A percentile compares a stretch with the other conserved stretches of the same genome.
Evolutionary conservation across 768 basidiomycete genomes (phyloP).

Genomic region (Hydnomerulius pinastri): DNA sequence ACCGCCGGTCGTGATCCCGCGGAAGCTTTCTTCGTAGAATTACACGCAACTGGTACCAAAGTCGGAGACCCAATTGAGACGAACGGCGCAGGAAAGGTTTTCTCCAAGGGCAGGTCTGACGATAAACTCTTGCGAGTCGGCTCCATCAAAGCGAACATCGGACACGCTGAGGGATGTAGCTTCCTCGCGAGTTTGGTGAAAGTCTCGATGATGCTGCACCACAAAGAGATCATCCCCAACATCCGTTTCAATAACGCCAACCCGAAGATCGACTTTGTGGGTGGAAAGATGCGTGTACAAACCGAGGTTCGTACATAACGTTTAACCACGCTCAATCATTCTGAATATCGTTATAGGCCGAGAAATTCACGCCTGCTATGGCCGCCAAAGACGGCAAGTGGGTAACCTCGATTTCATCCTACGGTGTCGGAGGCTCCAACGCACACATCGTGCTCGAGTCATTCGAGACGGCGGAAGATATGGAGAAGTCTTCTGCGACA

Average conservation of each 20-base stretch:
- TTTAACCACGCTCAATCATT: too few relatives aligned
- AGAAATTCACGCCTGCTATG: conserved; percentile 28
- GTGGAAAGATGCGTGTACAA: conserved; percentile 27
- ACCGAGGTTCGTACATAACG: conserved; percentile 18
- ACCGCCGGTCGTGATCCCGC: conserved; percentile 29
- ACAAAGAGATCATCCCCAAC: conserved; percentile 31
- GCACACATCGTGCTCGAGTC: conserved; percentile 34
- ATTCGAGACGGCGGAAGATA: conserved; percentile 15
- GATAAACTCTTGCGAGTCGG: conserved; percentile 18
- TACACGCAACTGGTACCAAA: conserved; percentile 54
- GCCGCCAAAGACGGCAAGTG: conserved; percentile 29
- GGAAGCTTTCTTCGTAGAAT: conserved; percentile 51
- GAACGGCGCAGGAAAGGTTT: conserved; percentile 46
- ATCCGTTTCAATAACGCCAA: conserved; percentile 30
- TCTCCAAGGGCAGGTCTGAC: conserved; percentile 25
- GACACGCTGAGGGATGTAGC: conserved; percentile 30
- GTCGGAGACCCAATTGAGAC: conserved; percentile 53
- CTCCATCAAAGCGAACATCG: conserved; percentile 28
- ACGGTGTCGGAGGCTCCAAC: conserved; percentile 37
- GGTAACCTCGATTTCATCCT: conserved; percentile 35
- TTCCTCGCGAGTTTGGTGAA: conserved; percentile 38
- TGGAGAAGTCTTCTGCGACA: conserved; percentile 6
- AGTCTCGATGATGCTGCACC: conserved; percentile 33
- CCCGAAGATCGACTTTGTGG: conserved; percentile 27
- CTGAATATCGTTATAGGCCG: conserved; percentile 17